Conservation (phyloP, 78 protist genomes). For the Neovahlkampfia damariscottae region DNA sequence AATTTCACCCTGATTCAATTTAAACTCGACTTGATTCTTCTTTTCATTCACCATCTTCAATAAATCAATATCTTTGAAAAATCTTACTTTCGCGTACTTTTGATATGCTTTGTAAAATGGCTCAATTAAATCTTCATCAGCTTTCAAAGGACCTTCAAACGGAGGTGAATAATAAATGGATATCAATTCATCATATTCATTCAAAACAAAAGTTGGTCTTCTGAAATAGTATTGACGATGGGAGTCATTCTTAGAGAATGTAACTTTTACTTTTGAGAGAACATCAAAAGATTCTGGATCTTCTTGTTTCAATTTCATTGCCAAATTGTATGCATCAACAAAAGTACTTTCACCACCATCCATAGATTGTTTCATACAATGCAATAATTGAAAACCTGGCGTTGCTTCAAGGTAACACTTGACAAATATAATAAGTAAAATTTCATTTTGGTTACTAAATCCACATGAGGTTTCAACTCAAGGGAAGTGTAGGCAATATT, state of each 20-base stretch:
- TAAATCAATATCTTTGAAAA: too few species aligned
- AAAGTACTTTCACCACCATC: conserved; percentile 27
- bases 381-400: conserved; percentile 45
- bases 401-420: conserved; percentile 42
- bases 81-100: background rate
- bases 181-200: background rate
- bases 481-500: too few species aligned
- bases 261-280: conserved; percentile 12
- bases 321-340: conserved; percentile 21
- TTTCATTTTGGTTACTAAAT: too few species aligned
- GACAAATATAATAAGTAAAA: too few species aligned
- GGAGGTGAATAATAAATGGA: conserved; percentile 18
- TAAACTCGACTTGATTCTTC: too few species aligned
- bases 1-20: conserved; percentile 21
- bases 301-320: background rate
- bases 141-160: conserved; percentile 4
- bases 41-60: too few species aligned
- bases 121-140: background rate
- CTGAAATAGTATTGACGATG: conserved; percentile 8
- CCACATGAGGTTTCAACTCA: too few species aligned
- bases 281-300: background rate
- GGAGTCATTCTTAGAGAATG: conserved; percentile 14
- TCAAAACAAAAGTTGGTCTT: conserved; percentile 5
- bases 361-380: conserved; percentile 12
- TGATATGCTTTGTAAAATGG: background rate